These are phyloP conservation scores for Penicillium brasilianum DNA, from an alignment of 2,329 filamentous ascomycete species.

Conservation along the genomic window DNA sequence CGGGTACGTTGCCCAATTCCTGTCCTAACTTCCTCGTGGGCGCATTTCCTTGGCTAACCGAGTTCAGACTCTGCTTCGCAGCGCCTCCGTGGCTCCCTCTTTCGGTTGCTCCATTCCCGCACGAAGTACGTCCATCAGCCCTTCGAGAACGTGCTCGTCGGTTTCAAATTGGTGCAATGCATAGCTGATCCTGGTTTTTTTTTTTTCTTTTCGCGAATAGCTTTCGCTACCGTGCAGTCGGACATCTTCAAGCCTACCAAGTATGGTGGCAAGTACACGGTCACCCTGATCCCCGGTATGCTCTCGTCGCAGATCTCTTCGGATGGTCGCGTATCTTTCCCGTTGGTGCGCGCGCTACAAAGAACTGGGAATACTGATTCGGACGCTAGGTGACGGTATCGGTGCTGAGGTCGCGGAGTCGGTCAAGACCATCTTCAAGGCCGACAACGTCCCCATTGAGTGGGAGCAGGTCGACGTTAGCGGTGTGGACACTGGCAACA, in stretches of 20 bases:
- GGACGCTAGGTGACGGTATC: slow-evolving; percentile 79
- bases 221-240: slow-evolving; percentile 80
- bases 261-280: slow-evolving; percentile 99
- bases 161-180: background rate
- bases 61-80: slow-evolving; percentile 62
- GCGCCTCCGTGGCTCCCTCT: slow-evolving; percentile 55
- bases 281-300: slow-evolving; percentile 91
- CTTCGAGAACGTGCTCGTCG: background rate
- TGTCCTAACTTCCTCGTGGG: slow-evolving; percentile 49
- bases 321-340: background rate
- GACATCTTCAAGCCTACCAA: slow-evolving; percentile 99
- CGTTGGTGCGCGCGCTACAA: background rate
- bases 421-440: slow-evolving; percentile 99
- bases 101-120: slow-evolving; percentile 56
- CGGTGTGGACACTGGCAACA: slow-evolving; percentile 81
- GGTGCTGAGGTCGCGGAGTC: slow-evolving; percentile 97
- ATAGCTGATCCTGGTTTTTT: slow-evolving; percentile 25
- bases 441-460: slow-evolving; percentile 96
- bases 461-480: slow-evolving; percentile 99
- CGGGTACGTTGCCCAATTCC: slow-evolving; percentile 41
- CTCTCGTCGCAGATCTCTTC: background rate
- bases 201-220: slow-evolving; percentile 38
- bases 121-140: slow-evolving; percentile 53
- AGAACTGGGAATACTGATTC: slow-evolving; percentile 17
- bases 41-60: slow-evolving; percentile 48